phyloP scores from a whole-genome alignment of 345 rosid species.

The Noccaea bulbosa region DNA sequence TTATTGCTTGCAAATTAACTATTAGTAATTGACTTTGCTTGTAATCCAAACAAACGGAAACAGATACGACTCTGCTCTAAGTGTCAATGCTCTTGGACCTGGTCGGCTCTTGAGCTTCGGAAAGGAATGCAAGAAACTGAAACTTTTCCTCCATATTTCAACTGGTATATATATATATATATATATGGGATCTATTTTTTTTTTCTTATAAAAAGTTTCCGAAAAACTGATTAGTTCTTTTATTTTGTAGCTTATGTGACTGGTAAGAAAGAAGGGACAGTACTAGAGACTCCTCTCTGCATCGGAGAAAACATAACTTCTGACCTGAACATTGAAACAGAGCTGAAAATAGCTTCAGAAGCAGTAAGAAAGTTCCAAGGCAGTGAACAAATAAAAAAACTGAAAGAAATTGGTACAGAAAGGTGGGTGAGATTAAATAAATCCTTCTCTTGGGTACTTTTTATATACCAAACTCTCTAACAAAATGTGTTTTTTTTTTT shows the following conservation, averaged over 20 bases:
- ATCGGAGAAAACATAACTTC: constrained; percentile 32
- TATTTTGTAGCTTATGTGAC: constrained; percentile 58
- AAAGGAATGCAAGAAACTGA: constrained; percentile 48
- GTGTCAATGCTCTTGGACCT: constrained; percentile 60
- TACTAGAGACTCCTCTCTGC: constrained; percentile 40
- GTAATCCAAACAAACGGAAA: constrained; percentile 14
- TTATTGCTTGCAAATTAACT: not conserved
- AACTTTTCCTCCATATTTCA: constrained; percentile 60
- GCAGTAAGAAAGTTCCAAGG: constrained; percentile 25
- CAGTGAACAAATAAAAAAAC: constrained; percentile 31
- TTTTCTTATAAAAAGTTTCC: not conserved
- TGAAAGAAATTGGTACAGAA: constrained; percentile 47
- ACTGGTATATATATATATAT: too few relatives aligned
- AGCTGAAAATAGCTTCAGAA: constrained; percentile 47
- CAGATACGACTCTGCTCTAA: constrained; percentile 57
- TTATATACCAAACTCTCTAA: not conserved
- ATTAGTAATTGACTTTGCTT: not conserved
- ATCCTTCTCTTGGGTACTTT: not conserved
- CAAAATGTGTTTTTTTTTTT: not conserved
- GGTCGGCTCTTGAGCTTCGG: constrained; percentile 49
- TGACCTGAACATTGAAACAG: constrained; percentile 45
- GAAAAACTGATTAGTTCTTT: too few relatives aligned
- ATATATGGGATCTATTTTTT: too few relatives aligned
- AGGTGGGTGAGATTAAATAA: constrained; percentile 48
- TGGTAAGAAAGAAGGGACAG: constrained; percentile 57